phyloP scores from a whole-genome alignment of 148 eudicot genomes.

The Chenopodium album region DNA sequence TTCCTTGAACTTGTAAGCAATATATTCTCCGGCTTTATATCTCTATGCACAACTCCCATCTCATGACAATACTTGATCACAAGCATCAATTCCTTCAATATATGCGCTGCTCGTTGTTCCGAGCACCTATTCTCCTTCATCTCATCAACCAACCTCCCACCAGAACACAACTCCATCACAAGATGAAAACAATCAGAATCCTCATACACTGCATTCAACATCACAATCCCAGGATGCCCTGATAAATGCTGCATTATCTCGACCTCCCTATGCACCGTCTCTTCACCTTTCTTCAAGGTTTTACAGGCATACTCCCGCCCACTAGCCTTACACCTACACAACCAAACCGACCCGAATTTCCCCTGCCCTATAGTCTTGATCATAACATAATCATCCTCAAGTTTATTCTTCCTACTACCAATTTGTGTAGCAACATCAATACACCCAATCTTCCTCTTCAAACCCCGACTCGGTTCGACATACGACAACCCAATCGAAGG shows the following conservation, averaged over 20 bases:
- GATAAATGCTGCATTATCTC: constrained; percentile 99
- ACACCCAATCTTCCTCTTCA: constrained; percentile 88
- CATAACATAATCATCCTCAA: constrained; percentile 65
- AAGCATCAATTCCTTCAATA: constrained; percentile 73
- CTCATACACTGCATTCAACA: constrained; percentile 81
- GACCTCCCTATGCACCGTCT: constrained; percentile 88
- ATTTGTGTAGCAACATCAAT: constrained; percentile 75
- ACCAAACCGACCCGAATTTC: constrained; percentile 90
- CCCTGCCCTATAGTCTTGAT: constrained; percentile 69
- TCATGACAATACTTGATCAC: constrained; percentile 88
- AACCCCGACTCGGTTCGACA: constrained; percentile 53
- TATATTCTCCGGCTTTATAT: constrained; percentile 86
- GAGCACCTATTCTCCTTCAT: constrained; percentile 63
- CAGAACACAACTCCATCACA: constrained; percentile 88
- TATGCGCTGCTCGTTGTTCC: constrained; percentile 61
- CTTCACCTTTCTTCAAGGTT: constrained; percentile 87
- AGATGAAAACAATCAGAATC: constrained; percentile 71
- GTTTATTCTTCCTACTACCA: constrained; percentile 74
- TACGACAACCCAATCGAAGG: constrained; percentile 46
- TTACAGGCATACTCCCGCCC: constrained; percentile 83
- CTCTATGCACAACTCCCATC: constrained; percentile 94
- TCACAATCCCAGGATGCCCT: constrained; percentile 88
- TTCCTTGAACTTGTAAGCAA: constrained; percentile 63
- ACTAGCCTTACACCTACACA: constrained; percentile 60
- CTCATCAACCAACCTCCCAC: constrained; percentile 82